Conservation (phyloP, 202 grass and related monocot genomes). For the Zoysia matrella region DNA sequence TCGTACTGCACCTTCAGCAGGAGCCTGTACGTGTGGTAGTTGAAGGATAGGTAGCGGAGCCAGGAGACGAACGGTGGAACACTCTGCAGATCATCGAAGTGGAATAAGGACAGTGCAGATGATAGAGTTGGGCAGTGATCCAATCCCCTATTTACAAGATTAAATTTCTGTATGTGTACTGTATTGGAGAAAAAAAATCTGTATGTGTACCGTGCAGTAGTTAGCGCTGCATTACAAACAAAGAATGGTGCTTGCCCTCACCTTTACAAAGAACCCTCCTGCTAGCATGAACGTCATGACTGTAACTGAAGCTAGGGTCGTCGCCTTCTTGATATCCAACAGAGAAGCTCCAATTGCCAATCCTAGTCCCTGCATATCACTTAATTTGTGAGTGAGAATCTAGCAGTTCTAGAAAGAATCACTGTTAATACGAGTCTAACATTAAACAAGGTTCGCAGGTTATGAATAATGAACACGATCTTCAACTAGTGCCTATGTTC, state of each 20-base stretch:
- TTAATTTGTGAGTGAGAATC: slow-evolving; percentile 11
- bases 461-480: neutral
- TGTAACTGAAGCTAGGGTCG: slow-evolving; percentile 97
- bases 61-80: slow-evolving; percentile 96
- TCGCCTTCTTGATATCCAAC: slow-evolving; percentile 96
- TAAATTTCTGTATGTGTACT: too few relatives aligned
- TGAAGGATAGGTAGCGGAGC: slow-evolving; percentile 96
- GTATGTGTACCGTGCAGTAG: neutral
- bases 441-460: slow-evolving; percentile 3
- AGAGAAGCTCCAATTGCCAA: slow-evolving; percentile 86
- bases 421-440: neutral
- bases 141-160: neutral
- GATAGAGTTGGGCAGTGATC: neutral
- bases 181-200: too few relatives aligned
- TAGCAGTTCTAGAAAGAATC: neutral
- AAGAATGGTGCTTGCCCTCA: slow-evolving; percentile 35
- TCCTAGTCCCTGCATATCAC: slow-evolving; percentile 73
- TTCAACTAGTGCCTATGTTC: neutral
- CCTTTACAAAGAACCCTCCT: slow-evolving; percentile 98
- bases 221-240: neutral
- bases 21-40: slow-evolving; percentile 96
- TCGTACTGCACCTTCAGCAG: slow-evolving; percentile 88
- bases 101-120: neutral
- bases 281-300: slow-evolving; percentile 99
- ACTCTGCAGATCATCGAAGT: slow-evolving; percentile 64